Evolutionary conservation across 1,284 basidiomycete genomes (phyloP).

Genomic region (Sanghuangporus sanghuang): DNA sequence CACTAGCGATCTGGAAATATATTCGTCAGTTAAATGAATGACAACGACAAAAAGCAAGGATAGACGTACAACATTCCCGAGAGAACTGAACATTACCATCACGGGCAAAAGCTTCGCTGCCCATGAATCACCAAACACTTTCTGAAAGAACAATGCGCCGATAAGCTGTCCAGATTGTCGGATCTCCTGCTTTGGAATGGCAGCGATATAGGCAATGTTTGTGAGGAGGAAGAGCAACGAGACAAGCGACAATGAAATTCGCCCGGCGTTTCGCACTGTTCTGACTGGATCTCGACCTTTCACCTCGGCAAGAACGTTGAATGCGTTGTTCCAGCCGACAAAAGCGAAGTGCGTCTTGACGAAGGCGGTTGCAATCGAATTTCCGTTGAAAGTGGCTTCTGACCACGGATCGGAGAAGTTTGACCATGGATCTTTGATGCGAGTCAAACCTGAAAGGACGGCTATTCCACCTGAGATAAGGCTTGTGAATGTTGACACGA

Average conservation of each 20-base stretch:
- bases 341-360: constrained; percentile 44
- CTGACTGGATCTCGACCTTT: constrained; percentile 31
- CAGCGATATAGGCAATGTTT: constrained; percentile 38
- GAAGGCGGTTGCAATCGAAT: constrained; percentile 39
- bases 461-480: constrained; percentile 41
- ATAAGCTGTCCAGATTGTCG: constrained; percentile 38
- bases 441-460: constrained; percentile 42
- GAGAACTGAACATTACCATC: constrained; percentile 37
- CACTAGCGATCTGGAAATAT: constrained; percentile 22
- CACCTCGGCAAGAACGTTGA: constrained; percentile 43
- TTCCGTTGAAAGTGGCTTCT: constrained; percentile 36
- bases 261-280: constrained; percentile 40
- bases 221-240: constrained; percentile 42
- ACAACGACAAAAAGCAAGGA: neutral
- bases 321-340: constrained; percentile 39
- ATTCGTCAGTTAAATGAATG: too few relatives aligned
- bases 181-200: constrained; percentile 41
- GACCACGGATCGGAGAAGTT: constrained; percentile 47
- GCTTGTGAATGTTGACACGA: constrained; percentile 21
- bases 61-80: constrained; percentile 34
- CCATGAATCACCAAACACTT: constrained; percentile 40
- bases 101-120: constrained; percentile 35
- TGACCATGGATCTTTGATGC: constrained; percentile 38
- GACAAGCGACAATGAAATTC: constrained; percentile 36
- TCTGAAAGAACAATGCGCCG: constrained; percentile 45